Percentiles rank a stretch among this genome's conserved stretches.
Evolutionary conservation across 139 green algal species (phyloP).

Genomic region (Coelastrella sp.): DNA sequence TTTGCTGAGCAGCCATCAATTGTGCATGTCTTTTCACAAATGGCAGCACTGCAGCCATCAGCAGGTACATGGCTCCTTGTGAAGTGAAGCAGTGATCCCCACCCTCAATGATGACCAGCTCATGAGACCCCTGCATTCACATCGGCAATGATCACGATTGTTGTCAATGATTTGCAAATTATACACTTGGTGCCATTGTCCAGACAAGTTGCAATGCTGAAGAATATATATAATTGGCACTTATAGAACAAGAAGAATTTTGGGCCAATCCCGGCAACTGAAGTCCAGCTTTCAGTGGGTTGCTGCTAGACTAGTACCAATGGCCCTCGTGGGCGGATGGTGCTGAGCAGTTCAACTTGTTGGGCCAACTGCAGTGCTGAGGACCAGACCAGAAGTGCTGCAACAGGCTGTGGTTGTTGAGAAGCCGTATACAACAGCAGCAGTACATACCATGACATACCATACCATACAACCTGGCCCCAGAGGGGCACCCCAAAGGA

Average conservation of each 20-base stretch:
- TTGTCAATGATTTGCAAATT: neutral
- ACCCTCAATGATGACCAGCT: constrained; percentile 13
- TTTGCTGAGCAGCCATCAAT: neutral
- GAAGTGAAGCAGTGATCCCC: constrained; percentile 39
- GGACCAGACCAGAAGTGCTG: too few relatives aligned
- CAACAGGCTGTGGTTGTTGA: too few relatives aligned
- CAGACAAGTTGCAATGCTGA: neutral
- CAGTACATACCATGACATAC: too few relatives aligned
- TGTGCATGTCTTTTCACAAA: constrained; percentile 21
- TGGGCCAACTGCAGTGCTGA: too few relatives aligned
- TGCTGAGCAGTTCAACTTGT: too few relatives aligned
- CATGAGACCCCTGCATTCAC: neutral
- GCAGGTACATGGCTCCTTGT: constrained; percentile 19
- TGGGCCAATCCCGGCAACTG: neutral
- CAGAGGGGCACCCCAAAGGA: too few relatives aligned
- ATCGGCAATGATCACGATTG: too few relatives aligned
- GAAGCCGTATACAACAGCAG: too few relatives aligned
- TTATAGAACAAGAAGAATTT: neutral
- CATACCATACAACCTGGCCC: too few relatives aligned
- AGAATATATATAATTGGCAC: neutral
- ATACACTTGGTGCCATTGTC: neutral
- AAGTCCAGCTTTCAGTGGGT: too few relatives aligned
- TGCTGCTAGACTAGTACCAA: too few relatives aligned
- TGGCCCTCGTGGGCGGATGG: too few relatives aligned
- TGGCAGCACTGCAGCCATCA: constrained; percentile 38